A percentile compares a stretch with the other conserved stretches of the same genome.
These are phyloP conservation scores for Aegle marmelos DNA, from an alignment of 345 rosid genomes.

Conservation along the genomic window DNA sequence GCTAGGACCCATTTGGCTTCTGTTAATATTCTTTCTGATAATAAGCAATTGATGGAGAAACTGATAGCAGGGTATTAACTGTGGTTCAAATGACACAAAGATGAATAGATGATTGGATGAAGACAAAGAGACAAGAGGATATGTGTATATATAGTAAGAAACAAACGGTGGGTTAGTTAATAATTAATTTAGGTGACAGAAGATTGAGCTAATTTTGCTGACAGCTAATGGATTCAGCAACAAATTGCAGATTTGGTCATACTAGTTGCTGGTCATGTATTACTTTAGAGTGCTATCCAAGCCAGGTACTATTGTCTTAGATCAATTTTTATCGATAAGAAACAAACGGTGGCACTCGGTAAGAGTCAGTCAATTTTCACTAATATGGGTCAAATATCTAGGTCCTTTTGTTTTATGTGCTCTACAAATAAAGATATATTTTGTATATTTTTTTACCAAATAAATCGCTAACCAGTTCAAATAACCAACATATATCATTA, in stretches of 20 bases:
- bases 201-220: constrained; percentile 9
- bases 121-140: constrained; percentile 6
- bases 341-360: not conserved
- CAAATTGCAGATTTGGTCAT: constrained; percentile 12
- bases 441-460: too few species aligned
- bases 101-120: constrained; percentile 13
- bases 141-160: constrained; percentile 23
- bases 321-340: not conserved
- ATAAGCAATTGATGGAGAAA: not conserved
- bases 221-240: not conserved
- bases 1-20: constrained; percentile 19
- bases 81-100: not conserved
- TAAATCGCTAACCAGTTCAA: too few species aligned
- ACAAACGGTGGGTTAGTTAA: constrained; percentile 11
- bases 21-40: not conserved
- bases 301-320: not conserved
- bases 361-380: not conserved
- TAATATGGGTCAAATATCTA: too few species aligned
- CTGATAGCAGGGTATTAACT: not conserved
- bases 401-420: too few species aligned
- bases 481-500: too few species aligned
- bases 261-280: constrained; percentile 11
- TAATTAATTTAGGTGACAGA: constrained; percentile 29
- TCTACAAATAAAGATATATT: too few species aligned
- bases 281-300: constrained; percentile 32